A percentile compares a stretch with the other conserved stretches of the same genome.
Evolutionary conservation across 306 rosid species (phyloP).

Genomic region (Prinsepia uniflora): DNA sequence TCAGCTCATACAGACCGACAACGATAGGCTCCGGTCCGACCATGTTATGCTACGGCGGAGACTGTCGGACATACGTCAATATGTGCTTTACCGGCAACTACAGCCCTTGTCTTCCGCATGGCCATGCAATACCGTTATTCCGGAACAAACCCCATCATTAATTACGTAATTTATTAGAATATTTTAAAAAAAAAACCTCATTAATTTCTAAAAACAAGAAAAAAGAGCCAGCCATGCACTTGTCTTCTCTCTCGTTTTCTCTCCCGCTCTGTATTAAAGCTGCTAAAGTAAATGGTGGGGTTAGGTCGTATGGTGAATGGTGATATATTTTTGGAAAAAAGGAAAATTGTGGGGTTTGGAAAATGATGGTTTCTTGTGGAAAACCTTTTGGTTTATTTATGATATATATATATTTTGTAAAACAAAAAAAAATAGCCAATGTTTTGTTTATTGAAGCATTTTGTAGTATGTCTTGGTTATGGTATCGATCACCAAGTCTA

Average conservation of each 20-base stretch:
- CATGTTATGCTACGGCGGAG: slow-evolving; percentile 44
- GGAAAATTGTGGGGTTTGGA: slow-evolving; percentile 36
- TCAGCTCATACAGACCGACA: slow-evolving; percentile 47
- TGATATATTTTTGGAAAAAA: background rate
- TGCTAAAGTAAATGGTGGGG: slow-evolving; percentile 36
- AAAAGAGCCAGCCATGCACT: background rate
- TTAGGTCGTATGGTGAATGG: slow-evolving; percentile 24
- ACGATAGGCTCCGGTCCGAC: slow-evolving; percentile 55
- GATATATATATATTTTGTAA: slow-evolving; percentile 28
- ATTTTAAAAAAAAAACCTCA: slow-evolving; percentile 3
- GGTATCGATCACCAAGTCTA: background rate
- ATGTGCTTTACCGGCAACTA: slow-evolving; percentile 51
- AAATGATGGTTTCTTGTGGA: slow-evolving; percentile 30
- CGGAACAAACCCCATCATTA: slow-evolving; percentile 41
- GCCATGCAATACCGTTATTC: slow-evolving; percentile 48
- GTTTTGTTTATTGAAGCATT: slow-evolving; percentile 23
- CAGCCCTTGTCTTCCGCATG: slow-evolving; percentile 42
- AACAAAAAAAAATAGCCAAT: slow-evolving; percentile 21
- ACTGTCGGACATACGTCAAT: slow-evolving; percentile 42
- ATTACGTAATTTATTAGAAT: slow-evolving; percentile 26
- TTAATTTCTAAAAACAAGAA: slow-evolving; percentile 28
- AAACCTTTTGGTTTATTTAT: slow-evolving; percentile 28
- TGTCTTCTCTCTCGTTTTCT: slow-evolving; percentile 8
- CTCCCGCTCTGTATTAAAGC: slow-evolving; percentile 21
- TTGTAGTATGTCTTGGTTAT: slow-evolving; percentile 10